Evolutionary conservation across 2,329 filamentous ascomycete genomes (phyloP), one percentile per base, ranked within the genome.

Genomic region (Beauveria brongniartii): DNA sequence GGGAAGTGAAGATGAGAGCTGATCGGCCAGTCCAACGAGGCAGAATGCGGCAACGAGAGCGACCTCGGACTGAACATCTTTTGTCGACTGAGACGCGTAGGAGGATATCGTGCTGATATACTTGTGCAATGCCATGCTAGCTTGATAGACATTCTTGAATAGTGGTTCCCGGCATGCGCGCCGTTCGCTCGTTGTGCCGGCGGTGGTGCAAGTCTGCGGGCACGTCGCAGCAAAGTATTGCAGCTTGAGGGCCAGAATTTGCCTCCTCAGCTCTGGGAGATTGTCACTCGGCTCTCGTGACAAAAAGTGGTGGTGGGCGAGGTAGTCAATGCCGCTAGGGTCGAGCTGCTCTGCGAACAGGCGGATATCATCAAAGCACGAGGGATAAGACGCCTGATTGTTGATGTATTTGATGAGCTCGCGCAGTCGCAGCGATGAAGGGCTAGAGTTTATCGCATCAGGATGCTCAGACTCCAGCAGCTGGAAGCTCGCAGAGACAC

Each of bases 281-380:
- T 64, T 61, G 3, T 62, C 59, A 3, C 73, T 67, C 3, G 70
- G 66, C 1, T 72, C 64, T 30, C 79, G 61, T 5, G 65, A 66
- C 0, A 70, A 68, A 4, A 77, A 62, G 53, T 77, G 71, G 1
- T 72, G 63, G 7, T 75, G 69, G 4, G 78, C 69, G 8, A 82
- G 65, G 26, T 73, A 67, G 47, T 72, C 73, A 8, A 77, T 65
- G 7, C 80, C 79, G 0, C 70, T 65, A 2, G 74, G 69, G 1
- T 68, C 71, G 0, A 85, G 72, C 22, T 70, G 67, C 46, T 78
- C 74, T 3, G 79, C 69, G 59, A 78, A 80, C 1, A 64, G 63
- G 62, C 77, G 80, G 46, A 82, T 65, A 54, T 82, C 80, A 40
- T 77, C 74, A 59, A 83, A 82, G 60, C 73, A 79, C 7, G 73